Conservation (phyloP, 257 asterid genomes). For the Phtheirospermum japonicum region DNA sequence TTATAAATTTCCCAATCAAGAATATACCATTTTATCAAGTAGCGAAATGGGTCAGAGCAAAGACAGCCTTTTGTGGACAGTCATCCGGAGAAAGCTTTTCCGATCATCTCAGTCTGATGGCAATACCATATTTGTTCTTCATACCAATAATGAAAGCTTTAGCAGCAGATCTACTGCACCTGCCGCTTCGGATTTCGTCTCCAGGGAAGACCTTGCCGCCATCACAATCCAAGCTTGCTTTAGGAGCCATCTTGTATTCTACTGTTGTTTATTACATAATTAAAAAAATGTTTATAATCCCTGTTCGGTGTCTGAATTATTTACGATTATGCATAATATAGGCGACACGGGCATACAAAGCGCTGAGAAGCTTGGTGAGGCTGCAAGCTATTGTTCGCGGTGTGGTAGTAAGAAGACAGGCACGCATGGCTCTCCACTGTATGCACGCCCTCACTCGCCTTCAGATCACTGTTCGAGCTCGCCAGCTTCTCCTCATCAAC, state of each 20-base stretch:
- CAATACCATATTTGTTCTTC: constrained; percentile 32
- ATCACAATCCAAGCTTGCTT: constrained; percentile 63
- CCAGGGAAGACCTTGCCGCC: constrained; percentile 67
- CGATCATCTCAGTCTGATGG: constrained; percentile 28
- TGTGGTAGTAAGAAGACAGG: constrained; percentile 64
- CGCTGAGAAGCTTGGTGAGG: constrained; percentile 67
- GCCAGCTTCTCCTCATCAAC: constrained; percentile 46
- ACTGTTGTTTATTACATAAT: neutral
- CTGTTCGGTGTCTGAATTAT: no score
- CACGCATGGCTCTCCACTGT: constrained; percentile 67
- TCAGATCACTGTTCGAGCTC: constrained; percentile 66
- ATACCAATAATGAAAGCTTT: constrained; percentile 40
- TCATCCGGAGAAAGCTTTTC: constrained; percentile 41
- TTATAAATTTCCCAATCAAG: no score
- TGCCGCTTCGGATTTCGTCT: constrained; percentile 24
- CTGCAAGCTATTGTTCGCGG: constrained; percentile 79
- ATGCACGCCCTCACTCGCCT: constrained; percentile 75
- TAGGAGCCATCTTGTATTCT: constrained; percentile 66
- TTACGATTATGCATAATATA: constrained; percentile 10
- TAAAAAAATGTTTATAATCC: neutral
- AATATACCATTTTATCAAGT: no score
- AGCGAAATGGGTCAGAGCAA: constrained; percentile 25
- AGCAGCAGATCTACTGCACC: no score
- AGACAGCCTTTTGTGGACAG: constrained; percentile 36
- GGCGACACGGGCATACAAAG: constrained; percentile 69